Percentiles rank a stretch among this genome's conserved stretches.
Evolutionary conservation across 208 protist species (phyloP).

Genomic region (Porcisia deanei): DNA sequence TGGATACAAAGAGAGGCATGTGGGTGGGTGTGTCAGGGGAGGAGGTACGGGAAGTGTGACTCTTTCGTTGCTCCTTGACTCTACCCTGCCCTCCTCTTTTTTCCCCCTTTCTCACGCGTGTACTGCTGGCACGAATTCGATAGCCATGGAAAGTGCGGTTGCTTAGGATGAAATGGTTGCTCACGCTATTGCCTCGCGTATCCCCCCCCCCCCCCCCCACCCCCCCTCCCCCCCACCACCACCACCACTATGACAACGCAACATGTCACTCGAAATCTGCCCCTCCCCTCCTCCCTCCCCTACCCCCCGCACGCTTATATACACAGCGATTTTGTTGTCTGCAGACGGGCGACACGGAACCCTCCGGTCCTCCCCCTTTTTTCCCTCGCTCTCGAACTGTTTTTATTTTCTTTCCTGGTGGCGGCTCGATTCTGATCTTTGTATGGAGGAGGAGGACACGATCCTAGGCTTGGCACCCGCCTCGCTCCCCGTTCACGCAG

Average conservation of each 20-base stretch:
- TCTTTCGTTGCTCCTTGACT: neutral
- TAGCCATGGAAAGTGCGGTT: no score
- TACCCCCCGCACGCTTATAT: no score
- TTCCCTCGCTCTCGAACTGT: neutral
- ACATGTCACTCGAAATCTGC: neutral
- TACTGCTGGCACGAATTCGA: neutral
- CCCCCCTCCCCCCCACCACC: no score
- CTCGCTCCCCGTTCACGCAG: conserved; percentile 8
- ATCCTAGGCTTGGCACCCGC: conserved; percentile 25
- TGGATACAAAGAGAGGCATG: neutral
- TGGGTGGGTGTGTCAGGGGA: neutral
- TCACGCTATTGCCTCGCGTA: no score
- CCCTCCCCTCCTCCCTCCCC: neutral
- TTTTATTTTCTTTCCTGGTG: neutral
- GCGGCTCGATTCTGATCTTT: neutral
- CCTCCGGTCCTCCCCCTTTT: neutral
- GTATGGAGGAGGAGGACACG: conserved; percentile 46
- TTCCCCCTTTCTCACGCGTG: neutral
- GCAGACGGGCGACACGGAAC: no score
- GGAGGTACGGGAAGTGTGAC: no score
- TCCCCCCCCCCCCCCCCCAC: no score
- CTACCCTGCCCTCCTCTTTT: neutral
- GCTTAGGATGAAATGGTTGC: neutral
- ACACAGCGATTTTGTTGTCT: no score
- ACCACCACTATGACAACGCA: no score